These are phyloP conservation scores for Jacaranda copaia DNA, from an alignment of 257 asterid species.

Conservation along the genomic window DNA sequence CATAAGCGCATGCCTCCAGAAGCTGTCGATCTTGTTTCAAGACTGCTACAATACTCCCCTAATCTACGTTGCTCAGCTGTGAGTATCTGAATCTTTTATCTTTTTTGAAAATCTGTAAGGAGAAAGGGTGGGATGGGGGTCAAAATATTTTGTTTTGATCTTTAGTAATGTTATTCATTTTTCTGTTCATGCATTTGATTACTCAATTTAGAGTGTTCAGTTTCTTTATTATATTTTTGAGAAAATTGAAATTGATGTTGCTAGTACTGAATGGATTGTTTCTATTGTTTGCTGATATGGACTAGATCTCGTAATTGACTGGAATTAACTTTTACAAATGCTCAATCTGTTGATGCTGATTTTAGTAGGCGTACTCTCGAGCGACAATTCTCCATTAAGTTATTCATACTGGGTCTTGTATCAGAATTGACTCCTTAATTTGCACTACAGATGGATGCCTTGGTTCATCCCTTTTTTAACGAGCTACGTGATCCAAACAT, in stretches of 20 bases:
- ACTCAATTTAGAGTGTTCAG: neutral
- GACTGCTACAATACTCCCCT: constrained; percentile 87
- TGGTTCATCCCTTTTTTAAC: constrained; percentile 73
- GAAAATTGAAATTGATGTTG: constrained; percentile 1
- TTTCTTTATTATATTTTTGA: constrained; percentile 14
- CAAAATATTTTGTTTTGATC: neutral
- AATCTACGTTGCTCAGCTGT: constrained; percentile 80
- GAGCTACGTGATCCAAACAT: constrained; percentile 69
- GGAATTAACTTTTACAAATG: neutral
- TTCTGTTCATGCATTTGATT: neutral
- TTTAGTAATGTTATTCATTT: neutral
- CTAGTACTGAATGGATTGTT: neutral
- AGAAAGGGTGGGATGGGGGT: neutral
- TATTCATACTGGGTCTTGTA: neutral
- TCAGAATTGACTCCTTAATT: constrained; percentile 18
- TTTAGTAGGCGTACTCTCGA: neutral
- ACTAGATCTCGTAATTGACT: constrained; percentile 7
- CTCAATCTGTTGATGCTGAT: neutral
- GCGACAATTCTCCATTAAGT: neutral
- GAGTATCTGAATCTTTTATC: constrained; percentile 42
- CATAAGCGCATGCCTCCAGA: constrained; percentile 82
- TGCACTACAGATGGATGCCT: constrained; percentile 64
- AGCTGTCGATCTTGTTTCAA: constrained; percentile 85
- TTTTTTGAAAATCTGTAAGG: neutral
- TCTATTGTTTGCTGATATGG: neutral